Percentiles rank a stretch among this genome's conserved stretches.
These are phyloP conservation scores for Parastagonospora nodorum DNA, from an alignment of 2,329 filamentous ascomycete species.

Conservation along the genomic window DNA sequence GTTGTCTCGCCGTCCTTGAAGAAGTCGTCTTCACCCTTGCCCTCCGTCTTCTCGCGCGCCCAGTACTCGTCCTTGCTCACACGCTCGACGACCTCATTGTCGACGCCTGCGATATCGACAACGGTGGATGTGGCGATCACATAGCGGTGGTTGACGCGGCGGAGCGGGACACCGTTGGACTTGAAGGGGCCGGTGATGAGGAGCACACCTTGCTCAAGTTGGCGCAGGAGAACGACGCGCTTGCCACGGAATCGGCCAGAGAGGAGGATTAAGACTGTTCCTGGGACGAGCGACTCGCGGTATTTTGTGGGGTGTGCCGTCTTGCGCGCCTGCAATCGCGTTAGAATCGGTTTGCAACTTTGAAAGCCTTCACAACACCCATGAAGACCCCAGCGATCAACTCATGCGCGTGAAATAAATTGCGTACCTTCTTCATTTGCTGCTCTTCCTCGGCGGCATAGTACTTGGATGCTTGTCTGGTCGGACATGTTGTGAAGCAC, in stretches of 20 bases:
- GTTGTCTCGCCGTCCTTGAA: conserved; percentile 94
- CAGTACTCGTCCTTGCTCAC: conserved; percentile 86
- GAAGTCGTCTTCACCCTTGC: conserved; percentile 96
- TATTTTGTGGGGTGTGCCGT: conserved; percentile 84
- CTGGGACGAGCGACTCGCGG: conserved; percentile 87
- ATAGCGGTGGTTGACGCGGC: conserved; percentile 89
- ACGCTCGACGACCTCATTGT: conserved; percentile 74
- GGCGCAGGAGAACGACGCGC: conserved; percentile 97
- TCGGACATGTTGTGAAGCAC: conserved; percentile 29
- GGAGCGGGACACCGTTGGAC: conserved; percentile 97
- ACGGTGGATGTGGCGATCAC: conserved; percentile 88
- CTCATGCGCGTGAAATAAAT: conserved; percentile 30
- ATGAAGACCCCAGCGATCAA: background rate
- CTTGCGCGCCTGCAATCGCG: conserved; percentile 79
- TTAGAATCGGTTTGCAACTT: conserved; percentile 7
- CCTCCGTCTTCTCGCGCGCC: conserved; percentile 87
- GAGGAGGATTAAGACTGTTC: conserved; percentile 96
- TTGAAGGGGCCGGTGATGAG: conserved; percentile 99
- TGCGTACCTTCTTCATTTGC: conserved; percentile 88
- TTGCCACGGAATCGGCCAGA: conserved; percentile 99
- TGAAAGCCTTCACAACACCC: background rate
- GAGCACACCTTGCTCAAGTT: conserved; percentile 93
- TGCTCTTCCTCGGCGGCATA: conserved; percentile 93
- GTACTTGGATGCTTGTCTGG: conserved; percentile 95
- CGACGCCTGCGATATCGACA: conserved; percentile 81